A percentile compares a stretch with the other conserved stretches of the same genome.
phyloP scores from a whole-genome alignment of 805 yeast species.

The Suhomyces sp. region DNA sequence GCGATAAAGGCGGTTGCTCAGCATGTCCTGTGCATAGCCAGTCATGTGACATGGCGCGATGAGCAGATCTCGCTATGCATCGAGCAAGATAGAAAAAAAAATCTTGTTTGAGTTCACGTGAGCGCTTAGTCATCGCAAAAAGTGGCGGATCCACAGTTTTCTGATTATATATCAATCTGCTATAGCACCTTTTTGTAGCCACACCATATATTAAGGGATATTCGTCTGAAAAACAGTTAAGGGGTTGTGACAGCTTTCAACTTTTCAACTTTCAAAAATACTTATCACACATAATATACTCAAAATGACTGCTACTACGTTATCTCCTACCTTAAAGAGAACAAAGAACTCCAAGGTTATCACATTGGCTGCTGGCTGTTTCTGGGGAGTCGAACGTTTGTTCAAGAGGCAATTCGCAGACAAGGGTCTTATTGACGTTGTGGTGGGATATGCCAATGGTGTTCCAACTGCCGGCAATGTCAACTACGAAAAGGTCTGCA shows the following conservation, averaged over 20 bases:
- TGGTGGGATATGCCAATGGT: constrained; percentile 93
- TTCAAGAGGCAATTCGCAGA: constrained; percentile 65
- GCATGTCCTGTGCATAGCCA: neutral
- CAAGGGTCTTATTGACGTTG: constrained; percentile 67
- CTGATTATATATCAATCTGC: neutral
- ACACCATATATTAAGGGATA: neutral
- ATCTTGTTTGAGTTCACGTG: neutral
- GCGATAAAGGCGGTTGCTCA: neutral
- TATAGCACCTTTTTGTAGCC: neutral
- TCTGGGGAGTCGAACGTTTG: constrained; percentile 88
- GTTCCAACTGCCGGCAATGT: constrained; percentile 42
- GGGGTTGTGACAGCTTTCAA: neutral
- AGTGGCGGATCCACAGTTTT: neutral
- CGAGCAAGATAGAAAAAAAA: neutral
- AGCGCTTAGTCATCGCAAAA: neutral
- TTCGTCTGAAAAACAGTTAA: neutral
- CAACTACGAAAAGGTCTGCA: constrained; percentile 67
- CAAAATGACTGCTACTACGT: constrained; percentile 8
- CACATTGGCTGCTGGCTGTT: constrained; percentile 61
- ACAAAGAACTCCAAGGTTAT: constrained; percentile 33
- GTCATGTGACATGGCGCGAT: constrained; percentile 2
- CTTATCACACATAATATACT: neutral
- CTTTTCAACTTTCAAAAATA: neutral
- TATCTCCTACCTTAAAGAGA: constrained; percentile 35
- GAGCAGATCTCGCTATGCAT: neutral